Conservation (phyloP, 495 filamentous ascomycete genomes). For the Cryomyces minteri region DNA sequence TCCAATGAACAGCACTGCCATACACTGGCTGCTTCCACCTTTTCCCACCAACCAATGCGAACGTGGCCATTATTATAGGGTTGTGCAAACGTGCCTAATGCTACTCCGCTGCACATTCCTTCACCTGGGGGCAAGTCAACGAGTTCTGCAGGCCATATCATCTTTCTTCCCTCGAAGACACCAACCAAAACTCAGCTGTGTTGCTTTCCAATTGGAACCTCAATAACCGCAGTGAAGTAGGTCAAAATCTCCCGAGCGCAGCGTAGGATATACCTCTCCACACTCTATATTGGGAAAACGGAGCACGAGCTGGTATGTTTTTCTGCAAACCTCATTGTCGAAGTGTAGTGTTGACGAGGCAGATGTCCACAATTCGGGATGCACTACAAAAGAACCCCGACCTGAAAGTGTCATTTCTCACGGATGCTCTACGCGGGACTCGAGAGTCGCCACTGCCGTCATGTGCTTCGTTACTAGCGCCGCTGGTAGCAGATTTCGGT, state of each 20-base stretch:
- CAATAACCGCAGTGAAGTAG: conserved; percentile 20
- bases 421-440: conserved; percentile 79
- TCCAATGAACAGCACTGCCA: background rate
- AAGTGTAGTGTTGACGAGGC: background rate
- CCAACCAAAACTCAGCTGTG: too few relatives aligned
- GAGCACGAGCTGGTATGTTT: conserved; percentile 63
- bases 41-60: too few relatives aligned
- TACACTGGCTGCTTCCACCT: too few relatives aligned
- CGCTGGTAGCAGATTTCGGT: conserved; percentile 68
- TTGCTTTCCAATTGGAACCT: too few relatives aligned
- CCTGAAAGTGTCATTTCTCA: conserved; percentile 79
- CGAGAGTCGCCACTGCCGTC: conserved; percentile 77
- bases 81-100: too few relatives aligned
- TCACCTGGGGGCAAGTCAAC: too few relatives aligned
- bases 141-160: too few relatives aligned
- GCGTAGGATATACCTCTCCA: conserved; percentile 72
- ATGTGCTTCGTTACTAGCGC: conserved; percentile 73
- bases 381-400: conserved; percentile 56
- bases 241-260: conserved; percentile 64
- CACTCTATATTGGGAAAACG: conserved; percentile 87
- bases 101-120: too few relatives aligned
- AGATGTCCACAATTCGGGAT: conserved; percentile 60
- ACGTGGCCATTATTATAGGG: too few relatives aligned
- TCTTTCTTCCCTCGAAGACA: too few relatives aligned
- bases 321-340: background rate